A percentile compares a stretch with the other conserved stretches of the same genome.
Conservation (phyloP, 2,329 filamentous ascomycete species). For the Colletotrichum tropicale region DNA sequence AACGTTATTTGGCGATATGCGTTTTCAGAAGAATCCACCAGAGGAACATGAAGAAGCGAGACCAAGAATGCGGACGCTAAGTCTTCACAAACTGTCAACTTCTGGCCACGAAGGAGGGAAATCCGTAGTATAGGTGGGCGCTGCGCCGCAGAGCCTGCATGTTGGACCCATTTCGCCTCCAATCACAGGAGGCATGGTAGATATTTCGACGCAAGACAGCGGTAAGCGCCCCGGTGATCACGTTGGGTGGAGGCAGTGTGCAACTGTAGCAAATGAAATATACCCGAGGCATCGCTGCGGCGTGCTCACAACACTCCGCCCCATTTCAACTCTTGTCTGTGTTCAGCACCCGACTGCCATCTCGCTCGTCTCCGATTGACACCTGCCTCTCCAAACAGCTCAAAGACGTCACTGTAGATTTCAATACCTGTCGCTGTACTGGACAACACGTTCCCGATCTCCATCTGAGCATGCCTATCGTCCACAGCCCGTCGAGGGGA, state of each 20-base stretch:
- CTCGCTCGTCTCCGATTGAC: not conserved
- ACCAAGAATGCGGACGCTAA: not conserved
- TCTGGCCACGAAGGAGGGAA: accelerated
- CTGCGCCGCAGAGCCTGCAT: not conserved
- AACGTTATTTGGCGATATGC: not conserved
- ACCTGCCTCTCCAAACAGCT: not conserved
- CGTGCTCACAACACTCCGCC: not conserved
- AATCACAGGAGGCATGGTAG: not conserved
- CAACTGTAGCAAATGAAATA: not conserved
- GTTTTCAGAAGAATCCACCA: not conserved
- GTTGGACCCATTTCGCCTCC: accelerated
- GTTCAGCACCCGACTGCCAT: not conserved
- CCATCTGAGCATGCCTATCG: not conserved
- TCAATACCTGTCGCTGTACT: not conserved
- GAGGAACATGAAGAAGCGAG: not conserved
- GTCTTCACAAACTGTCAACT: not conserved
- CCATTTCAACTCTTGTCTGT: not conserved
- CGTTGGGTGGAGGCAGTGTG: not conserved
- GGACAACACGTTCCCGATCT: not conserved
- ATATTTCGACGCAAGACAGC: not conserved
- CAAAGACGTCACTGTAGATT: not conserved
- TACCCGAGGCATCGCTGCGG: not conserved
- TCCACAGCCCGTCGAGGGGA: not conserved
- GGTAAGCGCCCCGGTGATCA: not conserved
- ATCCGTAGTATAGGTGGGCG: not conserved